These are phyloP conservation scores for Herpetomonas tarakana DNA, from an alignment of 208 protist genomes.

Conservation along the genomic window DNA sequence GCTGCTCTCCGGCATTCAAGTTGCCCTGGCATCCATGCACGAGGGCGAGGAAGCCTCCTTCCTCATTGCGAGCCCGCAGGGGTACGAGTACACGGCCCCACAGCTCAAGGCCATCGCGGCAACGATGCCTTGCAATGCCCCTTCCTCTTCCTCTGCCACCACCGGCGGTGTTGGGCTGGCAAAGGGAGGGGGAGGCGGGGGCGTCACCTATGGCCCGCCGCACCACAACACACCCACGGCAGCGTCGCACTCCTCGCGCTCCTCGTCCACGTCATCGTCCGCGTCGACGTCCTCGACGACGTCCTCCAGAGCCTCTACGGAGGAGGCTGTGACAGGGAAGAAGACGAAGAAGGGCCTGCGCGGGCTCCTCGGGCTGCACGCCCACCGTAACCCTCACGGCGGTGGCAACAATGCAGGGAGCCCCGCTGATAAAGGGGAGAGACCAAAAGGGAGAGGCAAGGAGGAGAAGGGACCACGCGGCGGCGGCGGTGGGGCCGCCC, in stretches of 20 bases:
- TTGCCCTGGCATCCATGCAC: constrained; percentile 13
- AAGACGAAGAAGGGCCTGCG: not conserved
- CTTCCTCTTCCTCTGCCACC: not conserved
- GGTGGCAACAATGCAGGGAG: not conserved
- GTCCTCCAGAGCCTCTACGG: not conserved
- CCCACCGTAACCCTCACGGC: not conserved
- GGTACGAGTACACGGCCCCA: constrained; percentile 6
- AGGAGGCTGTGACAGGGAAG: not conserved
- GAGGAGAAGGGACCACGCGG: no score
- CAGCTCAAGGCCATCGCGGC: constrained; percentile 1
- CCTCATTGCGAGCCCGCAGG: constrained; percentile 10
- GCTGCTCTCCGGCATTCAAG: constrained; percentile 16
- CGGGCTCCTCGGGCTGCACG: not conserved
- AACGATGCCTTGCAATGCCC: not conserved
- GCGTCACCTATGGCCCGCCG: no score
- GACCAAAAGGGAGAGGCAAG: not conserved
- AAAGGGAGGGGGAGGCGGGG: no score
- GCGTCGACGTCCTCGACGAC: not conserved
- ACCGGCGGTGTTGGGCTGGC: no score
- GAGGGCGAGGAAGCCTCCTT: constrained; percentile 11
- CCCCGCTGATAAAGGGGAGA: not conserved
- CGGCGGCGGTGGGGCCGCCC: no score
- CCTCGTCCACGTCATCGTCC: not conserved
- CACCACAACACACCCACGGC: no score
- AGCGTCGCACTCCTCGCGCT: not conserved